Evolutionary conservation across 2,329 filamentous ascomycete genomes (phyloP), one percentile per base, ranked within the genome.

Genomic region (Aspergillus puulaauensis): DNA sequence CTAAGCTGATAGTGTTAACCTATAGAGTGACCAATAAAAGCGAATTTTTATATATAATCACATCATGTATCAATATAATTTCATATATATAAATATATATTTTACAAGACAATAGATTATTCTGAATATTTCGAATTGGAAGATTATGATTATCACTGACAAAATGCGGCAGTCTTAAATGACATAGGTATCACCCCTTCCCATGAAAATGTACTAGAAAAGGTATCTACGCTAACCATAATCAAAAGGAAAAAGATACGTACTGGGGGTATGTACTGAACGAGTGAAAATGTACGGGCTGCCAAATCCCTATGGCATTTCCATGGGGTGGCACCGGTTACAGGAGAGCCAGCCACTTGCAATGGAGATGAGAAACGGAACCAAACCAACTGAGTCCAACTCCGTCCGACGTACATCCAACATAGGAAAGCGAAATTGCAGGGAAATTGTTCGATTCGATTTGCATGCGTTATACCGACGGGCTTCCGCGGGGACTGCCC

Each of bases 401-500:
- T 43, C 44, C 9, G 31, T 45, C 44, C 49, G 44, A 27, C 39
- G 55, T 49, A 49, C 39, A 57, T 45, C 44, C 48, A 52, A 52
- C 33, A 33, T 19, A n/a, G 57, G 19, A 40, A 21, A 51, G 24
- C 14, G 33, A 40, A 37, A 24, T 24, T 52, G 46, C 14, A 49
- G 35, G 11, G 46, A 23, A 11, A n/a, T 48, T 41, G n/a, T 39
- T 44, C 7, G 12, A 24, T 33, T 19, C 37, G 37, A 45, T 39
- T 35, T 9, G 35, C 14, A n/a, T n/a, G 31, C 52, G 9, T 54
- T 62, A 73, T 55, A 66, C 61, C 40, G 72, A 71, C 9, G 73
- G 71, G 56, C 73, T 76, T 19, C 73, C 70, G 41, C 75, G 74
- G 17, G 75, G 73, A 57, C 70, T 73, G 35, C 70, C 64, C 8